Evolutionary conservation across 2,329 filamentous ascomycete species (phyloP), one percentile per base, ranked within the genome.

Genomic region (Exophiala mesophila): DNA sequence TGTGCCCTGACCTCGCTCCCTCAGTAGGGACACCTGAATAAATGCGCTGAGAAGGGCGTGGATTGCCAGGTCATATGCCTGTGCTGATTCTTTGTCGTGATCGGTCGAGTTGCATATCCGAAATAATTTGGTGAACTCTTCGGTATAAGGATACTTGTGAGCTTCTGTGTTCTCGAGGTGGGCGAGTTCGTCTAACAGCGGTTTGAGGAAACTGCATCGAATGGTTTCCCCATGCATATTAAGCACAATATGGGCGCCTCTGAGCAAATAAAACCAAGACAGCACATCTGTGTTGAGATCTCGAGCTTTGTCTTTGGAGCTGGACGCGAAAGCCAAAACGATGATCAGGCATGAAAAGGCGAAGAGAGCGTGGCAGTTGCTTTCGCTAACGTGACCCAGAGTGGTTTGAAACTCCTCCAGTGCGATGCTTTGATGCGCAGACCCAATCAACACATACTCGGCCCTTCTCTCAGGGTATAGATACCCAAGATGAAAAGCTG

Each of bases 401-500:
- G 59, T 55, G 17, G 61, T 59, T 24, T 60, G 58, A 19, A 64
- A 56, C 1, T 59, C 59, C 6, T 58, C 53, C 16, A 63, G 60
- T 3, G 62, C 59, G 20, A 62, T 56, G 32, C 57, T 61, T 44
- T 67, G 64, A 40, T 67, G 65, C 19, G 57, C 57, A 16, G 62
- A 55, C 1, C 62, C 64, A 15, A 58, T 53, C 37, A 65, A 55
- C 5, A 63, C 47, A 55, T 63, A 66, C 18, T 59, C 56, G 3
- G 56, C 59, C 36, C 58, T 60, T 28, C 59, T 55, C 6, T 59
- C 57, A 8, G 54, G 45, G 38, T 68, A 61, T 3, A 68, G 49
- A 20, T 63, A 62, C 15, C 63, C 64, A 10, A 69, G 50, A 40
- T 72, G 69, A 15, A 72, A 56, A 5, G 69, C 67, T 4, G 67